Evolutionary conservation across 352 stramenopile genomes (phyloP).

Genomic region (Globisporangium solare): DNA sequence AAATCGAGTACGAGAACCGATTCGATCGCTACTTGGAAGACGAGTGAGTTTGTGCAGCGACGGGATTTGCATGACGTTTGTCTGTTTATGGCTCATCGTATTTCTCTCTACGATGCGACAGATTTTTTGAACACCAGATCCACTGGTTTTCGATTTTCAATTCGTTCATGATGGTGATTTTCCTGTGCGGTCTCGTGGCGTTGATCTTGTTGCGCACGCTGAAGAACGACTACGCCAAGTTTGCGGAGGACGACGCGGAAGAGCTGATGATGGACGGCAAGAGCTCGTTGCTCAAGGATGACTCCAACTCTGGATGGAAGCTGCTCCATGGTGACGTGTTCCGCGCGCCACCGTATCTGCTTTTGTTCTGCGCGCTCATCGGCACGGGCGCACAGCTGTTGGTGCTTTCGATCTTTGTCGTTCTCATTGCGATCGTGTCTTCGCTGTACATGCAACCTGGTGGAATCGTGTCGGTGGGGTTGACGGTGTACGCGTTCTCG

Average conservation of each 20-base stretch:
- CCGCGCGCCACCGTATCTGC: conserved; percentile 88
- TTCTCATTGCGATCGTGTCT: conserved; percentile 95
- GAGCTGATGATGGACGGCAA: conserved; percentile 83
- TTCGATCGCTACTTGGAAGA: conserved; percentile 99
- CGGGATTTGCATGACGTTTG: not conserved
- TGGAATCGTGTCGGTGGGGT: conserved; percentile 92
- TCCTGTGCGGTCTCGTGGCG: conserved; percentile 91
- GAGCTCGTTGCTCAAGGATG: conserved; percentile 74
- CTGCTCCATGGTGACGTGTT: conserved; percentile 95
- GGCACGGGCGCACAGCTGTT: conserved; percentile 96
- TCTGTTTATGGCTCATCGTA: not conserved
- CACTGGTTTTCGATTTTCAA: conserved; percentile 98
- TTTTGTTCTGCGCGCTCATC: conserved; percentile 94
- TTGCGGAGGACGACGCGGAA: conserved; percentile 83
- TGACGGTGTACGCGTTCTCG: conserved; percentile 94
- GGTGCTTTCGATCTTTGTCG: conserved; percentile 91
- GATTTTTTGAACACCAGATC: conserved; percentile 99
- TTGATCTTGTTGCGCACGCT: conserved; percentile 93
- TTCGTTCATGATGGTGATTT: conserved; percentile 98
- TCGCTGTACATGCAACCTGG: conserved; percentile 96
- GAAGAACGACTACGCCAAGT: conserved; percentile 93
- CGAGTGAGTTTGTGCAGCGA: conserved; percentile 41
- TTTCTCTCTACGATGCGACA: conserved; percentile 6
- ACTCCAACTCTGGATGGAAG: conserved; percentile 93
- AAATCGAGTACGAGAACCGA: conserved; percentile 92